Conservation (phyloP, 164 flowering plant genomes). For the Malania oleifera region DNA sequence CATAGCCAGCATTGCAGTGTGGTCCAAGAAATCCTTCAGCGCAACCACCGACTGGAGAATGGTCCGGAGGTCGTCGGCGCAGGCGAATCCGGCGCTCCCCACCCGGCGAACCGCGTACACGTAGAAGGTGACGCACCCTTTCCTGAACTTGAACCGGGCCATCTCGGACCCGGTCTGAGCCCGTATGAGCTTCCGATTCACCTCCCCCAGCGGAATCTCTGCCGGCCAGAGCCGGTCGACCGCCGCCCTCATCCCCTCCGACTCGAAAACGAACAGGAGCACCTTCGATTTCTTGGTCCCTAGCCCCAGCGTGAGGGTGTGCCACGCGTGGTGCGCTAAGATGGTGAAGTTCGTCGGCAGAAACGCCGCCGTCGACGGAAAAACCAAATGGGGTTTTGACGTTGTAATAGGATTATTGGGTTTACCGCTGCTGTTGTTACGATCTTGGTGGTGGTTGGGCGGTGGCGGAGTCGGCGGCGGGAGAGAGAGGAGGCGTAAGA, state of each 20-base stretch:
- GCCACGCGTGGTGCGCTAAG: constrained; percentile 95
- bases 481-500: constrained; percentile 54
- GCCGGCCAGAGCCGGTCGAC: constrained; percentile 72
- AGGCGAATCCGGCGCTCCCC: constrained; percentile 49
- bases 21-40: constrained; percentile 89
- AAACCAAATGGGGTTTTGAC: constrained; percentile 27
- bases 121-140: constrained; percentile 90
- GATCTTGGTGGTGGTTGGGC: neutral
- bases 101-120: constrained; percentile 61
- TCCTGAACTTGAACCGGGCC: constrained; percentile 90
- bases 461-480: constrained; percentile 25
- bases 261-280: constrained; percentile 72
- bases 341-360: constrained; percentile 95
- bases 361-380: constrained; percentile 67
- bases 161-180: constrained; percentile 63
- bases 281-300: constrained; percentile 95
- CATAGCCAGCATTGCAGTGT: constrained; percentile 92
- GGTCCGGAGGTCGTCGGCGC: constrained; percentile 62
- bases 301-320: constrained; percentile 87
- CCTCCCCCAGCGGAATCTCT: constrained; percentile 87
- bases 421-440: neutral
- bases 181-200: constrained; percentile 61
- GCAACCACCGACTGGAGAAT: constrained; percentile 67
- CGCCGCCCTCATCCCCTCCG: constrained; percentile 42
- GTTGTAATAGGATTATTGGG: neutral